phyloP scores from a whole-genome alignment of 2,329 filamentous ascomycete genomes.

The Penicillium sclerotigenum region DNA sequence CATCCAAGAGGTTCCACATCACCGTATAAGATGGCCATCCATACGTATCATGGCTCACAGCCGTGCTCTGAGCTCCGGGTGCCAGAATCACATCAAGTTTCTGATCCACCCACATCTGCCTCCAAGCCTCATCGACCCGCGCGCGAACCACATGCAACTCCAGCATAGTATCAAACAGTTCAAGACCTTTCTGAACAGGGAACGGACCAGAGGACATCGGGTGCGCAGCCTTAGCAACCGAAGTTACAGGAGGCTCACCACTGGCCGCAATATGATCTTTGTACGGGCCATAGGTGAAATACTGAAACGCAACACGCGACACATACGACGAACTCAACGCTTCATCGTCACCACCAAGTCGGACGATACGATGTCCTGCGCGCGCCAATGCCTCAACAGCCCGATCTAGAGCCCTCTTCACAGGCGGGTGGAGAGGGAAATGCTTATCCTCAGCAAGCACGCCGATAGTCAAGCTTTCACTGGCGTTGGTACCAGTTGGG shows the following conservation, averaged over 20 bases:
- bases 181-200: constrained; percentile 21
- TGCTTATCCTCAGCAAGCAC: constrained; percentile 48
- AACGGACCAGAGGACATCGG: constrained; percentile 32
- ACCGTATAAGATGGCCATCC: constrained; percentile 45
- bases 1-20: constrained; percentile 53
- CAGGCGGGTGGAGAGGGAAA: constrained; percentile 52
- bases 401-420: constrained; percentile 45
- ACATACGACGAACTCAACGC: constrained; percentile 26
- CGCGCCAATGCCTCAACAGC: constrained; percentile 40
- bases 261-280: constrained; percentile 34
- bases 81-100: constrained; percentile 52
- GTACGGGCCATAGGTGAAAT: constrained; percentile 33
- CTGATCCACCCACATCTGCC: constrained; percentile 42
- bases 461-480: constrained; percentile 45
- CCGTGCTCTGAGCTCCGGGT: constrained; percentile 50
- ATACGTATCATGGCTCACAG: constrained; percentile 50
- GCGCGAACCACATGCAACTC: constrained; percentile 42
- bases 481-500: not conserved
- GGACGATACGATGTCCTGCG: constrained; percentile 48
- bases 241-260: constrained; percentile 47
- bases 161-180: constrained; percentile 41
- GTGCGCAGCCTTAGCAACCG: constrained; percentile 30
- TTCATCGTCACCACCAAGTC: constrained; percentile 33
- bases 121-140: constrained; percentile 41
- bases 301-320: constrained; percentile 40